A percentile compares a stretch with the other conserved stretches of the same genome.
Evolutionary conservation across 352 stramenopile species (phyloP).

Genomic region (Phytophthora ramorum): DNA sequence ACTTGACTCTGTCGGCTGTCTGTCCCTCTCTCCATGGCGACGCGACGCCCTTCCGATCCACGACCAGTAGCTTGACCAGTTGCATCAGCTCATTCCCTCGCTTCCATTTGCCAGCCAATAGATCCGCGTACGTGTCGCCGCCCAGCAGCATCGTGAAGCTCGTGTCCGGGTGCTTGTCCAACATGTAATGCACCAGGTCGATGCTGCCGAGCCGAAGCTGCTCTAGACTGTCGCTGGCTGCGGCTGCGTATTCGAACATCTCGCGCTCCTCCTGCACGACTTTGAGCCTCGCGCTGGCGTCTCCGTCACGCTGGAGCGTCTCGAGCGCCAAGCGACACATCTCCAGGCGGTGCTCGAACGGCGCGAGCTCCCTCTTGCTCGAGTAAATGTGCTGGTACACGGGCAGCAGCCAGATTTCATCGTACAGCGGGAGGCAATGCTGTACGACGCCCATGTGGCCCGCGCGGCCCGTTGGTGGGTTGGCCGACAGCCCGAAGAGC

Average conservation of each 20-base stretch:
- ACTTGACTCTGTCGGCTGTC: conserved; percentile 39
- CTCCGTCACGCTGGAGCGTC: conserved; percentile 26
- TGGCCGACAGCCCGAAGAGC: conserved; percentile 87
- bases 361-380: conserved; percentile 75
- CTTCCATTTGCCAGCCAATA: conserved; percentile 90
- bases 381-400: conserved; percentile 92
- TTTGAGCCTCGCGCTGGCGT: conserved; percentile 39
- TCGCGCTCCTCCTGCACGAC: conserved; percentile 75
- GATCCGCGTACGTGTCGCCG: conserved; percentile 85
- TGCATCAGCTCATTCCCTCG: conserved; percentile 74
- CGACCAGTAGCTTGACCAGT: conserved; percentile 73
- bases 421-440: conserved; percentile 66
- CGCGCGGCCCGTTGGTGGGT: conserved; percentile 71
- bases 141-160: conserved; percentile 82
- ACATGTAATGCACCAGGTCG: conserved; percentile 72
- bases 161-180: conserved; percentile 48
- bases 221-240: conserved; percentile 30
- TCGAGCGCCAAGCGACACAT: conserved; percentile 76
- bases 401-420: conserved; percentile 91
- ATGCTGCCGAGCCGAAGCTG: conserved; percentile 70
- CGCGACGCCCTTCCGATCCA: conserved; percentile 68
- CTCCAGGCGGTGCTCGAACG: conserved; percentile 73
- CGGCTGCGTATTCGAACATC: conserved; percentile 57
- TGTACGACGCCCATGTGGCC: conserved; percentile 87
- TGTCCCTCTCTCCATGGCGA: conserved; percentile 39